These are phyloP conservation scores for Rhodotorula mucilaginosa DNA, from an alignment of 1,284 basidiomycete genomes.

Conservation along the genomic window DNA sequence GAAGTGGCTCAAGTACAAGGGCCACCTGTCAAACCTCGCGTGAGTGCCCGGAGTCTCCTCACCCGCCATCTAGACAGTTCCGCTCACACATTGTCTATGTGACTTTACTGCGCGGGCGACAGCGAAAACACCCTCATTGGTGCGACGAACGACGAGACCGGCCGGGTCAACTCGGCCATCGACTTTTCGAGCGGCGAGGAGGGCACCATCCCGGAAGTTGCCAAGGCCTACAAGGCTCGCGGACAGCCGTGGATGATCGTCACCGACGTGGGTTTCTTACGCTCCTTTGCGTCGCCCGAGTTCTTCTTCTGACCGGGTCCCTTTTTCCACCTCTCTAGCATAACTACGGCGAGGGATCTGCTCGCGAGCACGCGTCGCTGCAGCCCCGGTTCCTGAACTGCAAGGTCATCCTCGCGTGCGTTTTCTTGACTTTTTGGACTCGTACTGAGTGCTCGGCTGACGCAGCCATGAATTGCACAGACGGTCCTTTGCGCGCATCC, in stretches of 20 bases:
- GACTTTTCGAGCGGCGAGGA: conserved; percentile 59
- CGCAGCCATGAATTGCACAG: conserved; percentile 12
- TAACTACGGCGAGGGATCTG: conserved; percentile 90
- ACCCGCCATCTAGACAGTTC: background rate
- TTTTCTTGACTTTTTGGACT: background rate
- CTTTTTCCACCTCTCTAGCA: conserved; percentile 27
- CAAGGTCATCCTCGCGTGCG: conserved; percentile 53
- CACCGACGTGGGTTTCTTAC: conserved; percentile 60
- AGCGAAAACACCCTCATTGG: conserved; percentile 54
- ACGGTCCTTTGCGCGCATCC: conserved; percentile 94
- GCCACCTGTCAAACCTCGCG: conserved; percentile 44
- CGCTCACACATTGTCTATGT: background rate
- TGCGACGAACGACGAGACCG: conserved; percentile 89
- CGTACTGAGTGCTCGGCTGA: conserved; percentile 4
- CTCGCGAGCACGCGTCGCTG: conserved; percentile 95
- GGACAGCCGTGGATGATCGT: conserved; percentile 88
- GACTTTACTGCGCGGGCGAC: background rate
- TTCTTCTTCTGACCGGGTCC: too few species aligned
- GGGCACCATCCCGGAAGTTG: conserved; percentile 83
- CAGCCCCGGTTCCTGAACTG: conserved; percentile 91
- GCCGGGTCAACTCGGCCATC: conserved; percentile 76
- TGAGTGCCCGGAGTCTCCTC: conserved; percentile 9
- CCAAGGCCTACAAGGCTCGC: conserved; percentile 78
- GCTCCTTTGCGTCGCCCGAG: too few species aligned
- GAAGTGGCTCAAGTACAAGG: conserved; percentile 97